These are phyloP conservation scores for Yamadazyma triangularis DNA, from an alignment of 1,139 yeast genomes.

Conservation along the genomic window DNA sequence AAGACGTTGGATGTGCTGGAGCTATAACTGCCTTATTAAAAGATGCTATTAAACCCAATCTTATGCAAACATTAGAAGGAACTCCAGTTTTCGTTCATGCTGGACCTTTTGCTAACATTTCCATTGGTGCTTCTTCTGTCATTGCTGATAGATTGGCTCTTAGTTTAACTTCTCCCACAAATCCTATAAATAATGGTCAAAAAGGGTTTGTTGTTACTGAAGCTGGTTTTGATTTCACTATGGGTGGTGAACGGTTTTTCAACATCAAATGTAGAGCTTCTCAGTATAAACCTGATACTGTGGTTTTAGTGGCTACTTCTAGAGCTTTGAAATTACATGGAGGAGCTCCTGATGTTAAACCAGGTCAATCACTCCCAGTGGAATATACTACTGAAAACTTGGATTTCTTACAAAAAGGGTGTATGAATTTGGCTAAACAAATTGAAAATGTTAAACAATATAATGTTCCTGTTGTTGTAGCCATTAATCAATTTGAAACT, in stretches of 20 bases:
- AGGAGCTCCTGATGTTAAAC: slow-evolving; percentile 80
- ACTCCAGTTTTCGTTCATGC: slow-evolving; percentile 84
- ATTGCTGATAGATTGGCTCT: slow-evolving; percentile 73
- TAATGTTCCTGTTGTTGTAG: slow-evolving; percentile 76
- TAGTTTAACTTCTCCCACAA: slow-evolving; percentile 52
- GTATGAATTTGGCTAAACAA: slow-evolving; percentile 71
- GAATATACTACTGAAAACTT: slow-evolving; percentile 67
- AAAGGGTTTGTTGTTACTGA: slow-evolving; percentile 76
- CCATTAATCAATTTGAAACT: slow-evolving; percentile 69
- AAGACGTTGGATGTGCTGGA: slow-evolving; percentile 78
- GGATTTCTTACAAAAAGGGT: slow-evolving; percentile 59
- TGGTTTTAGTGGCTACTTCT: slow-evolving; percentile 74
- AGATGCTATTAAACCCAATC: slow-evolving; percentile 79
- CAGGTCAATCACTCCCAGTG: slow-evolving; percentile 69
- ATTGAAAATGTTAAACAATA: slow-evolving; percentile 65
- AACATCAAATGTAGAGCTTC: slow-evolving; percentile 77
- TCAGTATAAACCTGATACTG: slow-evolving; percentile 67
- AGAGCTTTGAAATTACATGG: slow-evolving; percentile 80
- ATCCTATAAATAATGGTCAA: slow-evolving; percentile 38
- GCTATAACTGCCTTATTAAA: slow-evolving; percentile 74
- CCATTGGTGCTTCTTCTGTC: slow-evolving; percentile 81
- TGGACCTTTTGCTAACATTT: slow-evolving; percentile 83
- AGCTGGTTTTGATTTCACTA: slow-evolving; percentile 83
- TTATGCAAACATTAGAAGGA: slow-evolving; percentile 84
- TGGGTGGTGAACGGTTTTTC: slow-evolving; percentile 86